These are phyloP conservation scores for Penicillium oxalicum DNA, from an alignment of 2,329 filamentous ascomycete genomes.

Conservation along the genomic window DNA sequence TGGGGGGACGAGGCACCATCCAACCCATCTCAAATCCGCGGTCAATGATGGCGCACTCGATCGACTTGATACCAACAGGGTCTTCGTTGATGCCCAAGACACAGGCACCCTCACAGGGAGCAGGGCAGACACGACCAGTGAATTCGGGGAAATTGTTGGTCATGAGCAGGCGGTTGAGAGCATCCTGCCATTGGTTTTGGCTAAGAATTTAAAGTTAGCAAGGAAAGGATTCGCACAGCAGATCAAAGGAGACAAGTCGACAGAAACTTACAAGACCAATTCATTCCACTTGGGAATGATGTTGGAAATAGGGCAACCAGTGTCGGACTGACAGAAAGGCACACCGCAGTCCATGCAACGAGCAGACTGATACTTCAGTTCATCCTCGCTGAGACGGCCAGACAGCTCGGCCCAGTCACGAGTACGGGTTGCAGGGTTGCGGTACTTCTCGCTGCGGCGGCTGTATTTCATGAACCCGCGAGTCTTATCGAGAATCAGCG, in stretches of 20 bases:
- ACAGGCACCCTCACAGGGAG: conserved; percentile 92
- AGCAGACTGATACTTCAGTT: conserved; percentile 92
- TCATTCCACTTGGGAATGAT: conserved; percentile 98
- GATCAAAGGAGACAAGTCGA: no score
- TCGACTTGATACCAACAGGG: conserved; percentile 95
- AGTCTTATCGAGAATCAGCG: conserved; percentile 94
- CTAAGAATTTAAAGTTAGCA: no score
- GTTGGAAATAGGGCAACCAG: conserved; percentile 91
- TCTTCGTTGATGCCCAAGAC: conserved; percentile 96
- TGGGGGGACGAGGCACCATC: conserved; percentile 80
- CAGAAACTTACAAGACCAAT: conserved; percentile 49
- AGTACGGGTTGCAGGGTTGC: conserved; percentile 71
- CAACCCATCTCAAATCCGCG: conserved; percentile 96
- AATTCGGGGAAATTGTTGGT: conserved; percentile 99
- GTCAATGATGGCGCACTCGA: conserved; percentile 96
- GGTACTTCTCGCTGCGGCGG: conserved; percentile 88
- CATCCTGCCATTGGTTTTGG: conserved; percentile 78
- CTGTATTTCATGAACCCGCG: conserved; percentile 96
- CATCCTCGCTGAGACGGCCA: conserved; percentile 80
- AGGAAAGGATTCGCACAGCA: no score
- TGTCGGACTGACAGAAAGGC: conserved; percentile 95
- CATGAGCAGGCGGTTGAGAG: conserved; percentile 84
- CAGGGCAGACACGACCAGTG: conserved; percentile 92
- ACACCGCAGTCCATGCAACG: conserved; percentile 99
- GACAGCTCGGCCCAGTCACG: conserved; percentile 94